phyloP scores from a whole-genome alignment of 495 filamentous ascomycete genomes.

The Trichoderma asperelloides region DNA sequence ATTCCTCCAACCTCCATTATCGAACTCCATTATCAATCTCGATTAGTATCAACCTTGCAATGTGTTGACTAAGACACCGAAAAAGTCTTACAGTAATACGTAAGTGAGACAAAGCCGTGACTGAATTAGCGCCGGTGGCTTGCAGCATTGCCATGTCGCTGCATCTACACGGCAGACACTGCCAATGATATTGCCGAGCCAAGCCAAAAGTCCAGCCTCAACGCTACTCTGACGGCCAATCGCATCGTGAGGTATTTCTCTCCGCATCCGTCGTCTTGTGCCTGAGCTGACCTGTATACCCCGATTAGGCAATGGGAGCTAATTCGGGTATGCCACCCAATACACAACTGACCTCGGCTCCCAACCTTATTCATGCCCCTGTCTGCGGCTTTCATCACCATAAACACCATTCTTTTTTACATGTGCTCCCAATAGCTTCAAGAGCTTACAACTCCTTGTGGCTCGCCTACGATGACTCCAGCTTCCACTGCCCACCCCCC shows the following conservation, averaged over 20 bases:
- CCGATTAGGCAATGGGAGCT: background rate
- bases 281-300: background rate
- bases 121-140: background rate
- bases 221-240: background rate
- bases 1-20: no score
- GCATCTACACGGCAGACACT: background rate
- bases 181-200: background rate
- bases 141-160: background rate
- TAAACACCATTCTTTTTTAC: background rate
- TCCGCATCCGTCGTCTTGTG: background rate
- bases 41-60: no score
- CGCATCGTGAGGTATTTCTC: background rate
- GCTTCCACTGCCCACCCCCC: background rate
- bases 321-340: background rate
- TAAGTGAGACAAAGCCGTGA: background rate
- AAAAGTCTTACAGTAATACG: background rate
- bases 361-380: background rate
- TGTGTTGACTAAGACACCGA: background rate
- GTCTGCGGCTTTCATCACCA: background rate
- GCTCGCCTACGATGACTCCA: background rate
- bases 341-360: background rate
- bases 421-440: background rate
- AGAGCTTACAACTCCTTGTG: background rate
- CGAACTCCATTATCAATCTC: no score
- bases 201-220: background rate